phyloP scores from a whole-genome alignment of 1,139 yeast genomes.

The Yamadazyma trypodendri region DNA sequence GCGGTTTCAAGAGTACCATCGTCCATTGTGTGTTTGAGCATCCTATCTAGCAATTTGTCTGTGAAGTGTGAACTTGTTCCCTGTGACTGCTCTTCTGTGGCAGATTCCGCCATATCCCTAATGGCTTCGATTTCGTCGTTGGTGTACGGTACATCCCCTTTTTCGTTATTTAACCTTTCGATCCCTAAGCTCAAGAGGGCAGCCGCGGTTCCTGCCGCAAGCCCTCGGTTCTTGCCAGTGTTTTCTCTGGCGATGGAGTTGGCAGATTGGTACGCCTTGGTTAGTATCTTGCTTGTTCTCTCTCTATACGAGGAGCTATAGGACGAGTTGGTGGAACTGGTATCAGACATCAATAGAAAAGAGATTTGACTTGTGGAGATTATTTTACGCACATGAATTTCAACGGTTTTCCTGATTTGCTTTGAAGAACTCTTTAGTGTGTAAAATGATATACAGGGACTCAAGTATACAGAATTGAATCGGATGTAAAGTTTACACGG shows the following conservation, averaged over 20 bases:
- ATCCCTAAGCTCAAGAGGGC: conserved; percentile 54
- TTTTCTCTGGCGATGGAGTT: conserved; percentile 28
- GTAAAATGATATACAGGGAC: no score
- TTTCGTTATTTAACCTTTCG: conserved; percentile 27
- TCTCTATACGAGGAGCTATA: conserved; percentile 7
- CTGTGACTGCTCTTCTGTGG: conserved; percentile 8
- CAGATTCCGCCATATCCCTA: conserved; percentile 17
- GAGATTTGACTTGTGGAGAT: neutral
- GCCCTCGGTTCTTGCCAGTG: conserved; percentile 41
- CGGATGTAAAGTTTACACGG: no score
- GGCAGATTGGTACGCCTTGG: conserved; percentile 15
- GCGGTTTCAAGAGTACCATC: conserved; percentile 45
- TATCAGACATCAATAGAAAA: neutral
- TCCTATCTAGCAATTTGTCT: conserved; percentile 55
- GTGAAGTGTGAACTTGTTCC: conserved; percentile 42
- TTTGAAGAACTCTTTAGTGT: no score
- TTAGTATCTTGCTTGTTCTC: conserved; percentile 10
- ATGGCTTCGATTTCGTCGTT: conserved; percentile 17
- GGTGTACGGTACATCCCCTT: conserved; percentile 9
- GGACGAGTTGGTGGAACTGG: conserved; percentile 1
- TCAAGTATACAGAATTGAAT: no score
- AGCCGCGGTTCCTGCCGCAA: conserved; percentile 61
- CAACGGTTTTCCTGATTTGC: no score
- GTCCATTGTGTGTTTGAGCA: conserved; percentile 30
- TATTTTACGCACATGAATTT: no score